These are phyloP conservation scores for Tylopilus sp. DNA, from an alignment of 768 basidiomycete species.

Conservation along the genomic window DNA sequence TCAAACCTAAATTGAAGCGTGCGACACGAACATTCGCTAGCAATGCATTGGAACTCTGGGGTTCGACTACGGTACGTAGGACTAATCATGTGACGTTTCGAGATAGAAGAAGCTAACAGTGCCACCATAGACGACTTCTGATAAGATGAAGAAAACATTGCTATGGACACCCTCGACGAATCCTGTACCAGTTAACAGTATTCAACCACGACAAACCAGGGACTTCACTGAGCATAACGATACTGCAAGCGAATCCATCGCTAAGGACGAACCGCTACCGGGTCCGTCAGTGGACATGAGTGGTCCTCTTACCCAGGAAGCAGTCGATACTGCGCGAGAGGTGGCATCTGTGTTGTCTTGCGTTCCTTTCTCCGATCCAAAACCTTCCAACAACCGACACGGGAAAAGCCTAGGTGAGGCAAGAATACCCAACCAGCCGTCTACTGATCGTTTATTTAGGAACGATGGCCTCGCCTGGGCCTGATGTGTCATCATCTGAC, in stretches of 20 bases:
- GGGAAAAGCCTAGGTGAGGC: background rate
- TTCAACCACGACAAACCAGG: background rate
- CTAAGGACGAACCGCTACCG: background rate
- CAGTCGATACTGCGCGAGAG: background rate
- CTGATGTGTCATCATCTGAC: background rate
- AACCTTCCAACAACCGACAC: background rate
- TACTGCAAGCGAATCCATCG: background rate
- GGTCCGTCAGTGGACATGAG: background rate
- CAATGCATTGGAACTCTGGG: background rate
- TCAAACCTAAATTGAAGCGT: background rate
- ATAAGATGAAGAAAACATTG: background rate
- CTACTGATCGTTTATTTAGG: background rate
- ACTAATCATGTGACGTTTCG: background rate
- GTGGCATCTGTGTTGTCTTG: background rate
- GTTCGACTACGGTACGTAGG: background rate
- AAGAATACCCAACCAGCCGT: background rate
- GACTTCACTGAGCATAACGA: background rate
- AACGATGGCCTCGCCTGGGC: background rate
- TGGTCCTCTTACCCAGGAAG: background rate
- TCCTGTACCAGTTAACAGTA: background rate
- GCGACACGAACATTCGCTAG: background rate
- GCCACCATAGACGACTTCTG: conserved; percentile 3
- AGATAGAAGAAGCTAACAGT: background rate
- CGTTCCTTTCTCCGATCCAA: background rate
- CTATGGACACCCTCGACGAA: background rate